phyloP scores from a whole-genome alignment of 1,139 yeast genomes.

The Kluyveromyces marxianus region DNA sequence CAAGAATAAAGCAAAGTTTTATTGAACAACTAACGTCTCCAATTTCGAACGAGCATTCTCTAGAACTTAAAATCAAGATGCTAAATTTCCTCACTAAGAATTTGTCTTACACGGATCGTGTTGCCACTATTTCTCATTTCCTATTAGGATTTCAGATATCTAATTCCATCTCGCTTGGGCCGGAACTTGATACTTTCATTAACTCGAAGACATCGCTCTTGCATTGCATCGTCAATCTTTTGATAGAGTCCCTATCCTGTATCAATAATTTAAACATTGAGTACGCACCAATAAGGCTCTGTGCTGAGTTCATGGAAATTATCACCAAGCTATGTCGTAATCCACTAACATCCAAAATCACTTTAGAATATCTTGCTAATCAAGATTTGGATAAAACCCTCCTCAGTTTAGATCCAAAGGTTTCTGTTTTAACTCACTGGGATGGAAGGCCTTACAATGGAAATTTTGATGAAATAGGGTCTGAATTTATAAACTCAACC shows the following conservation, averaged over 20 bases:
- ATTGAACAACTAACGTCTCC: conserved; percentile 59
- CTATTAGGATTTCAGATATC: conserved; percentile 61
- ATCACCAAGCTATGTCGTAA: conserved; percentile 52
- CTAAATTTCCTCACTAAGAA: conserved; percentile 51
- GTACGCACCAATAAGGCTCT: conserved; percentile 48
- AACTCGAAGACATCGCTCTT: conserved; percentile 49
- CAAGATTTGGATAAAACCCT: conserved; percentile 45
- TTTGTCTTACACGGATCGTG: conserved; percentile 36
- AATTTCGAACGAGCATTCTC: conserved; percentile 29
- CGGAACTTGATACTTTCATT: conserved; percentile 40
- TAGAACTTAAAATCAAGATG: conserved; percentile 49
- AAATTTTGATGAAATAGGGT: conserved; percentile 32
- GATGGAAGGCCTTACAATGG: conserved; percentile 36
- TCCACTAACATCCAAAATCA: conserved; percentile 44
- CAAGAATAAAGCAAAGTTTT: conserved; percentile 63
- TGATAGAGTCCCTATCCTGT: conserved; percentile 41
- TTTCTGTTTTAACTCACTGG: conserved; percentile 46
- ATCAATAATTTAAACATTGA: conserved; percentile 40
- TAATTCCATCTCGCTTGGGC: conserved; percentile 38
- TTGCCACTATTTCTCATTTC: conserved; percentile 57
- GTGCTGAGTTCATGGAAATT: conserved; percentile 53
- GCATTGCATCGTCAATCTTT: conserved; percentile 42
- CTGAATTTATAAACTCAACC: conserved; percentile 31
- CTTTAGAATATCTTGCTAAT: conserved; percentile 47
- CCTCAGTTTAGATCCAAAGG: conserved; percentile 47